Base-by-base conservation (phyloP, 2,329 filamentous ascomycete genomes). In the Claviceps lovelessii region DNA sequence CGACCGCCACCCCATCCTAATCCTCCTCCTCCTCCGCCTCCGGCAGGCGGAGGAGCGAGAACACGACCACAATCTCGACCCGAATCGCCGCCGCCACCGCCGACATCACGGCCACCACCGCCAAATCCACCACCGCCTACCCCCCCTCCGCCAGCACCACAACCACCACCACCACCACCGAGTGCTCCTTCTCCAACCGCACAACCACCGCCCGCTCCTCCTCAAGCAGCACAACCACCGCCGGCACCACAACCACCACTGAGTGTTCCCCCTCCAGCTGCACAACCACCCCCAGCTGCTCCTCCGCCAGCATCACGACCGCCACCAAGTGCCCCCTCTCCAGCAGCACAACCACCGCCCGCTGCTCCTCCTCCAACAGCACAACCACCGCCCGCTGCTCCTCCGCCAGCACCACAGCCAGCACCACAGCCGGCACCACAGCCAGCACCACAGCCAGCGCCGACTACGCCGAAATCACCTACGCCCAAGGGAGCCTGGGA, bases 401-500 rank as follows among this genome's bases (percentile, higher is more conserved):
- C 57, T 6, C 56, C 56, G 13, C 54, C 56, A 10, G 55, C 59
- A 5, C 56, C 57, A 48, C 57, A 41, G 19, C 57, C 63, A 37
- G 59, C 58, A 56, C 57, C 60, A 6, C 58, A 57, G 44, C 53
- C 58, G 39, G 59, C 55, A 49, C 57, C 58, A 41, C 61, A 49
- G n/a, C 52, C 62, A 39, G n/a, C n/a, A 41, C 64, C 65, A 42
- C 58, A 57, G 48, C 51, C 61, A 15, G 56, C 53, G 48, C 51
- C 61, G n/a, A 56, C 53, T 31, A 51, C 58, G n/a, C 28, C 58
- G 9, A 60, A 56, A n/a, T 33, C 55, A n/a, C 58, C 58, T 13
- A 47, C 56, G 35, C 68, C 72, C 1, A 77, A 76, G 62, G 72
- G 73, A 9, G 73, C 79, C 0, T 86, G 84, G 84, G 83, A 86